Evolutionary conservation across 306 rosid genomes (phyloP), one percentile per base, ranked within the genome.

Genomic region (Comarum palustre): DNA sequence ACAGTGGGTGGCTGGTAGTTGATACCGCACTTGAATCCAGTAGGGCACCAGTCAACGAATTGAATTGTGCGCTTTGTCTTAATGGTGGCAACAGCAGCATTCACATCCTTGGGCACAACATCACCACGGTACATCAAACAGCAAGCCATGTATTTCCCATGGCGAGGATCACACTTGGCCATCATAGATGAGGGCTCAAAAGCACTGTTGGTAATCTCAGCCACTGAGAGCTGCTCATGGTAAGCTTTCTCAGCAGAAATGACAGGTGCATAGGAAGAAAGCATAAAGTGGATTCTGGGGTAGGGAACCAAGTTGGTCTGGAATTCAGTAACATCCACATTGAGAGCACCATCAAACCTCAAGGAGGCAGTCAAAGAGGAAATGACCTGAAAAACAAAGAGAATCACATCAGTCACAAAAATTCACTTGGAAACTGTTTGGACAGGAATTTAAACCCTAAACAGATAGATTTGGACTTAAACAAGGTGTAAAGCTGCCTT

Each of bases 121-220:
- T 92, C 96, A 54, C 98, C 98, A 59, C 98, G 88, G 87, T 92
- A 92, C 98, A 90, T 92, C 66, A 92, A 83, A 71, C 98, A 92
- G 76, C 98, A 92, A 3, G 96, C 96, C 96, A 90, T 92, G 83
- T 92, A 92, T 85, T 92, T 92, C 3, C 96, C 96, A 15, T 88
- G 96, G 77, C 96, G 96, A 43, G 98, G 98, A 17, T 92, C 98
- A 25, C 96, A 92, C 86, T 92, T 92, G 51, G 96, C 98, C 98
- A 88, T 92, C 98, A 92, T 90, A 34, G 96, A 92, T 1, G 98
- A 92, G 32, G 96, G 98, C 82, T 92, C 96, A 17, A 92, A 92
- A 1, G 96, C 98, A 62, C 96, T 90, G 89, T 90, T 92, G 68
- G 96, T 92, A 66, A 92, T 92, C 57, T 92, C 98, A 19, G 98